Evolutionary conservation across 208 protist genomes (phyloP).

Genomic region (Leptomonas pyrrhocoris): DNA sequence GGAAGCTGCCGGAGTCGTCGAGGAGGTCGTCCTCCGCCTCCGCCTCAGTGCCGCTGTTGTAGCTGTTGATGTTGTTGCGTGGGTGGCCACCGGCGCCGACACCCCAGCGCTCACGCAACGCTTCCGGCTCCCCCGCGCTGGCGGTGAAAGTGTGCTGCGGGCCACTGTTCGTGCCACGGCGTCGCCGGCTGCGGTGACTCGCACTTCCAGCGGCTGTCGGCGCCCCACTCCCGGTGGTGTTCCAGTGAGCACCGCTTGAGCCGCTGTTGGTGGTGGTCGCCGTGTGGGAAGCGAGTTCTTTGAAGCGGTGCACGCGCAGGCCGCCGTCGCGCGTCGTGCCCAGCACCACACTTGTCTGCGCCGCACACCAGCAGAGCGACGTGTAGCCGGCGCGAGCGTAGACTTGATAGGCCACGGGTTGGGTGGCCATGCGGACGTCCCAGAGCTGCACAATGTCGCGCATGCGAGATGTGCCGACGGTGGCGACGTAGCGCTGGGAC

Average conservation of each 20-base stretch:
- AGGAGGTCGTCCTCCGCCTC: conserved; percentile 31
- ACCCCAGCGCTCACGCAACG: conserved; percentile 21
- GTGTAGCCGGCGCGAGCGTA: conserved; percentile 54
- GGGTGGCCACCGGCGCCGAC: neutral
- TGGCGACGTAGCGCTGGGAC: conserved; percentile 62
- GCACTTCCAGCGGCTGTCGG: conserved; percentile 1
- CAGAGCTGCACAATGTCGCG: conserved; percentile 76
- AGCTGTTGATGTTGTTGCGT: conserved; percentile 13
- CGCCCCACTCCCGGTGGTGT: neutral
- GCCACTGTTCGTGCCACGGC: conserved; percentile 13
- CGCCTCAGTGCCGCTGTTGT: conserved; percentile 29
- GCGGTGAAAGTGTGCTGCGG: neutral
- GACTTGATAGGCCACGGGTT: conserved; percentile 36
- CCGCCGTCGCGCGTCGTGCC: conserved; percentile 50
- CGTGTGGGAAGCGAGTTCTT: conserved; percentile 13
- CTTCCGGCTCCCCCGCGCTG: conserved; percentile 7
- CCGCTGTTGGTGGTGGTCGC: neutral
- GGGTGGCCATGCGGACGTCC: conserved; percentile 64
- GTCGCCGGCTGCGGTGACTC: conserved; percentile 17
- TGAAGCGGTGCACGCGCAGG: conserved; percentile 50
- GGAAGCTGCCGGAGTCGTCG: conserved; percentile 29
- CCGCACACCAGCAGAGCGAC: conserved; percentile 60
- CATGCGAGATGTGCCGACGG: conserved; percentile 37
- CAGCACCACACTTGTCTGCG: conserved; percentile 44
- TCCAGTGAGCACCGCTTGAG: neutral